These are phyloP conservation scores for Gaertneriomyces semiglobifer DNA, from an alignment of 192 early-diverging fungal genomes.

Conservation along the genomic window DNA sequence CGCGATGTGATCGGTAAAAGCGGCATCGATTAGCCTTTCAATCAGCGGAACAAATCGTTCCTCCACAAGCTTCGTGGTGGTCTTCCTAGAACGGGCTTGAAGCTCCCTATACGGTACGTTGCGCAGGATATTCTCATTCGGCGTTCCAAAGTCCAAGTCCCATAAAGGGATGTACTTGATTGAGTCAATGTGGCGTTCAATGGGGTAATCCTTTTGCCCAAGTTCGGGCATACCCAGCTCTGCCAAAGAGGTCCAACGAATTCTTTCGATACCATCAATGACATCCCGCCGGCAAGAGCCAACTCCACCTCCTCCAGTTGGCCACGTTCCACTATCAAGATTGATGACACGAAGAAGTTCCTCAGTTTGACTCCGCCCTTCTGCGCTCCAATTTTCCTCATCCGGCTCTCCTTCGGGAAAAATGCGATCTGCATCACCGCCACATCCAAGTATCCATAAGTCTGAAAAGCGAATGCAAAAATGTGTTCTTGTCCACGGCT, in stretches of 20 bases:
- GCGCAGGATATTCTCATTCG: conserved; percentile 41
- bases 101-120: conserved; percentile 26
- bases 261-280: conserved; percentile 35
- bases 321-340: conserved; percentile 46
- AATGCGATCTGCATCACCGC: conserved; percentile 36
- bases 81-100: conserved; percentile 19
- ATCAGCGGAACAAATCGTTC: conserved; percentile 38
- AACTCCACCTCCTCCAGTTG: conserved; percentile 48
- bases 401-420: conserved; percentile 5
- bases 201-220: conserved; percentile 49
- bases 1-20: conserved; percentile 23
- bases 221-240: conserved; percentile 42
- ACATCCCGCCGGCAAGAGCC: conserved; percentile 46
- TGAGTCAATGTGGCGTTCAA: conserved; percentile 44
- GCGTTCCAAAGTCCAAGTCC: conserved; percentile 46
- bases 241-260: conserved; percentile 44
- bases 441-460: conserved; percentile 35
- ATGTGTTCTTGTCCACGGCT: conserved; percentile 35
- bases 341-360: conserved; percentile 36
- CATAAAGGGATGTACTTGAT: conserved; percentile 43
- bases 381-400: conserved; percentile 1
- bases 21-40: conserved; percentile 32
- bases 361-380: background rate
- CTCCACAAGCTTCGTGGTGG: conserved; percentile 28
- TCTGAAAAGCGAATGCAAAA: conserved; percentile 38